Conservation (phyloP, 495 filamentous ascomycete species). For the Cercophora samala region DNA sequence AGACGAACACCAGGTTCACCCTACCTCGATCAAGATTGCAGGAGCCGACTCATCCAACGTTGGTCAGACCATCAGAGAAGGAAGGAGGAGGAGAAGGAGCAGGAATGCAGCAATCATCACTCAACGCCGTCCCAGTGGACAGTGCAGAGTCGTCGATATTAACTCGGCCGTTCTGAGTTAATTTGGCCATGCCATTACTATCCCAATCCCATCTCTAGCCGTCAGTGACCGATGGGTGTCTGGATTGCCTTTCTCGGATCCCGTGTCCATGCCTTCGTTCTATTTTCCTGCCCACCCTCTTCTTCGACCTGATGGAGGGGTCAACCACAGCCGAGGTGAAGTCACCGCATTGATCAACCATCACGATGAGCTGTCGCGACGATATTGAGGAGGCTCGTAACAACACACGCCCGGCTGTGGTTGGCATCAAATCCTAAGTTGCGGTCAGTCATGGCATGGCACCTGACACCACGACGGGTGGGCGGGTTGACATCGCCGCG, state of each 20-base stretch:
- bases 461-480: slow-evolving; percentile 4
- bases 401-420: slow-evolving; percentile 11
- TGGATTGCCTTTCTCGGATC: slow-evolving; percentile 13
- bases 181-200: slow-evolving; percentile 32
- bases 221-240: slow-evolving; percentile 17
- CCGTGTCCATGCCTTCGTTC: neutral
- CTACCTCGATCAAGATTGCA: neutral
- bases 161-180: slow-evolving; percentile 30
- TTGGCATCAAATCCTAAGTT: slow-evolving; percentile 30
- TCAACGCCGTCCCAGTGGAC: neutral
- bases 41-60: neutral
- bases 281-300: slow-evolving; percentile 12
- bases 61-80: slow-evolving; percentile 4
- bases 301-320: slow-evolving; percentile 9
- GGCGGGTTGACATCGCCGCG: slow-evolving; percentile 17
- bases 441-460: slow-evolving; percentile 6
- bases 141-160: slow-evolving; percentile 34
- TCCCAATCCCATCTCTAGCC: slow-evolving; percentile 32
- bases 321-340: slow-evolving; percentile 10
- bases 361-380: slow-evolving; percentile 15
- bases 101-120: neutral
- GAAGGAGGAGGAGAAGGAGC: neutral
- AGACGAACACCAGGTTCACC: neutral
- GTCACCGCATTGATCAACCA: slow-evolving; percentile 26
- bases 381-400: slow-evolving; percentile 17